Evolutionary conservation across 129 eudicot genomes (phyloP), one percentile per base, ranked within the genome.

Genomic region (Tanacetum coccineum): DNA sequence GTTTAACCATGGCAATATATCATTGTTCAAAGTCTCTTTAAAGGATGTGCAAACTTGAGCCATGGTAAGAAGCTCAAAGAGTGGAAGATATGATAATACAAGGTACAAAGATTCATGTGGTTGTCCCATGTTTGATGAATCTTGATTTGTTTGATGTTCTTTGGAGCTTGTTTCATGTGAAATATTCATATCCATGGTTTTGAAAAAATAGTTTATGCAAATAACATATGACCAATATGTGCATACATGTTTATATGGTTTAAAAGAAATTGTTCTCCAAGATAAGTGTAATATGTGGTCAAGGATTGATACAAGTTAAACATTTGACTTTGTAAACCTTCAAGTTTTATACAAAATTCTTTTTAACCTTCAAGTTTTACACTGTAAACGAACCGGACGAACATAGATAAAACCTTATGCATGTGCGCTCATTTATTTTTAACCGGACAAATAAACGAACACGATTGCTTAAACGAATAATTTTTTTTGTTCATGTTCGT

Each of bases 31-130:
- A 56, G 91, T 84, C 0, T 87, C 78, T 61, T 78, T 75, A 20
- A 91, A 59, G 67, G 97, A 87, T 54, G 45, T 87, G 71, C 94
- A 85, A 13, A 83, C 96, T 77, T 73, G 80, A 20, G 67, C 42
- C 87, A 83, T 80, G 26, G 78, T 64, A 13, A 87, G 84, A 74
- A 91, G 98, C 74, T 91, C 91, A 56, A 68, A 82, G 19, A 88
- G 74, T 21, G 91, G 98, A 72, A 91, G 95, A 72, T 77, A 84
- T 54, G 91, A 51, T 45, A 91, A 72, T n/a, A 80, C 87, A 30
- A 81, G 80, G 72, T 74, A 91, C 44, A 87, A 50, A 28, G 90
- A 82, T 79, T 85, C 95, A 78, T 83, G 86, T 17, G 95, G 93
- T 57, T 77, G 75, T 48, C 68, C 79, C 9, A 61, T 44, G 67